Evolutionary conservation across 1,284 basidiomycete genomes (phyloP).

Genomic region (Rhizopogon parksii): DNA sequence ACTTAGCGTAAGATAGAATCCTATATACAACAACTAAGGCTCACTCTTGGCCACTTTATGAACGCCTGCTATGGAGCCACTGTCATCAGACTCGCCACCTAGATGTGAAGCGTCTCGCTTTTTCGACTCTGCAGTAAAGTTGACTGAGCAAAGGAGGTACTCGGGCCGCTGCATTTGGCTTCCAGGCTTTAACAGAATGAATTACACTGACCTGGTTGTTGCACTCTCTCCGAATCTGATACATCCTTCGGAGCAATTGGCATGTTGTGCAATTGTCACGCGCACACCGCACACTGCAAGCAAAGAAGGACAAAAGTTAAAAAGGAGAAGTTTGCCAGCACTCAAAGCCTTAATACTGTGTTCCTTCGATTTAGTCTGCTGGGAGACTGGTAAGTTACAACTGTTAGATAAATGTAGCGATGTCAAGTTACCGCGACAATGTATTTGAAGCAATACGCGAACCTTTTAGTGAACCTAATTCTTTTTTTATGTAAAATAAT

Average conservation of each 20-base stretch:
- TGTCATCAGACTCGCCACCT: conserved; percentile 5
- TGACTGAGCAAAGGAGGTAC: not conserved
- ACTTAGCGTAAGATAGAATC: not conserved
- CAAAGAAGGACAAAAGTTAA: too few relatives aligned
- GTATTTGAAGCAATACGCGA: too few relatives aligned
- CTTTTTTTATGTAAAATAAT: too few relatives aligned
- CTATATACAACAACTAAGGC: conserved; percentile 1
- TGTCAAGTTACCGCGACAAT: too few relatives aligned
- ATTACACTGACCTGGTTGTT: not conserved
- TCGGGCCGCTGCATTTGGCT: too few relatives aligned
- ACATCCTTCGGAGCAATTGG: not conserved
- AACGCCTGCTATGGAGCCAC: conserved; percentile 13
- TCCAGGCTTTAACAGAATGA: not conserved
- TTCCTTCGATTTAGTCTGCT: too few relatives aligned
- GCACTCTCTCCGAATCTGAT: not conserved
- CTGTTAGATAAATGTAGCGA: too few relatives aligned
- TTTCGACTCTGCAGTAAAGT: not conserved
- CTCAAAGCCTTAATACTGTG: too few relatives aligned
- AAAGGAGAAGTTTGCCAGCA: too few relatives aligned
- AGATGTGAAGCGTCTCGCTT: conserved; percentile 18
- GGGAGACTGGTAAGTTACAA: too few relatives aligned
- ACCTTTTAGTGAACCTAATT: too few relatives aligned
- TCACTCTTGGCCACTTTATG: conserved; percentile 21
- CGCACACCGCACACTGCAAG: not conserved
- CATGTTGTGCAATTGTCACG: not conserved